Evolutionary conservation across 257 asterid genomes (phyloP).

Genomic region (Leonotis leonurus): DNA sequence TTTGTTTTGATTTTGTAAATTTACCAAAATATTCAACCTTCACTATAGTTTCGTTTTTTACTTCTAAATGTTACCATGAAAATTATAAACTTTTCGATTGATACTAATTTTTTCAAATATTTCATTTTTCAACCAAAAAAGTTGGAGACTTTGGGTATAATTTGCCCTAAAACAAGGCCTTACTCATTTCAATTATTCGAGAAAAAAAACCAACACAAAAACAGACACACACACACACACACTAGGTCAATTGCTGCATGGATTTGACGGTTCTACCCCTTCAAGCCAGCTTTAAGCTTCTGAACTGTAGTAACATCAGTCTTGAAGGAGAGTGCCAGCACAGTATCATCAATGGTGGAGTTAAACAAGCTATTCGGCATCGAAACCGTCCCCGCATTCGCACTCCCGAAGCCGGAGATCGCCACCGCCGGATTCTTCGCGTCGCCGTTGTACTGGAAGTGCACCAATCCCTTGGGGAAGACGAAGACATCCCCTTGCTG

Average conservation of each 20-base stretch:
- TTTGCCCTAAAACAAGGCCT: too few relatives aligned
- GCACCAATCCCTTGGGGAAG: constrained; percentile 46
- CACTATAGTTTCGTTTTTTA: too few relatives aligned
- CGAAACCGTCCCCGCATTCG: constrained; percentile 45
- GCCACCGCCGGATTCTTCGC: constrained; percentile 28
- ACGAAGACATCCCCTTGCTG: constrained; percentile 40
- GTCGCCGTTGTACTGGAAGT: constrained; percentile 47
- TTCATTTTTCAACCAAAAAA: too few relatives aligned
- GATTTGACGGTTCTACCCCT: constrained; percentile 19
- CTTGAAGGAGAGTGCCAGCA: constrained; percentile 42
- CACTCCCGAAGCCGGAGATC: constrained; percentile 49
- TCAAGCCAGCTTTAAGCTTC: constrained; percentile 41
- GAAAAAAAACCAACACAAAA: not conserved
- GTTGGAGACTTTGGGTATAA: too few relatives aligned
- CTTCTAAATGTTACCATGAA: too few relatives aligned
- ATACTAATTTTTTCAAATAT: too few relatives aligned
- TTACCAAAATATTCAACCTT: too few relatives aligned
- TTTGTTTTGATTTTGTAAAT: too few relatives aligned
- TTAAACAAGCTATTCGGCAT: constrained; percentile 36
- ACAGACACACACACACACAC: too few relatives aligned
- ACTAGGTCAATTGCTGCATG: too few relatives aligned
- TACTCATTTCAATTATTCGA: not conserved
- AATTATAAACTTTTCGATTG: too few relatives aligned
- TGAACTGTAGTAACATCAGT: constrained; percentile 43
- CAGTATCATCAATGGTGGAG: constrained; percentile 30